Conservation (phyloP, 1,139 yeast species). For the Saccharomycopsis hybrid region DNA sequence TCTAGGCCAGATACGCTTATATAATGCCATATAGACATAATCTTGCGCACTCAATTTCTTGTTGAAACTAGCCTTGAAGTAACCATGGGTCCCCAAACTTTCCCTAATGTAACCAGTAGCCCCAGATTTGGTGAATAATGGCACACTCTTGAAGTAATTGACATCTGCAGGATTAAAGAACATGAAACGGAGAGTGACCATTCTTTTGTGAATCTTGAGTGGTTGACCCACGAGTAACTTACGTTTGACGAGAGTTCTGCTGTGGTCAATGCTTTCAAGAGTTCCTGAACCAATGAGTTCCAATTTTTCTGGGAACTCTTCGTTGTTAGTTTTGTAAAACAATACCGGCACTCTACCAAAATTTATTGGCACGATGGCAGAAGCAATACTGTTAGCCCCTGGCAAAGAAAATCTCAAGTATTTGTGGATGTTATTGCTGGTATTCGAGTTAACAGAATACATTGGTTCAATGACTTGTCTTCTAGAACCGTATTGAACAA, state of each 20-base stretch:
- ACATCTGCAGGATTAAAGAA: conserved; percentile 91
- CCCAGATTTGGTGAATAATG: conserved; percentile 87
- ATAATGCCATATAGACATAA: conserved; percentile 87
- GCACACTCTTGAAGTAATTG: conserved; percentile 84
- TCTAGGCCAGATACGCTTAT: conserved; percentile 89
- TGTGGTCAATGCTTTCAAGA: conserved; percentile 78
- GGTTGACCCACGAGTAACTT: conserved; percentile 91
- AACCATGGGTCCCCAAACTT: conserved; percentile 96
- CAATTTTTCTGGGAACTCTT: conserved; percentile 35
- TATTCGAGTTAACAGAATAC: conserved; percentile 66
- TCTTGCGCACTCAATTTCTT: conserved; percentile 89
- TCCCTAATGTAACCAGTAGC: conserved; percentile 92
- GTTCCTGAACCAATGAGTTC: conserved; percentile 87
- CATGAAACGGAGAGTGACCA: conserved; percentile 94
- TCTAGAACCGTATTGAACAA: conserved; percentile 92
- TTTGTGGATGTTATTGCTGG: conserved; percentile 82
- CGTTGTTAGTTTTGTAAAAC: conserved; percentile 38
- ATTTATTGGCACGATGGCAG: conserved; percentile 84
- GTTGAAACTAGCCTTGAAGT: conserved; percentile 93
- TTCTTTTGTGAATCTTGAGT: conserved; percentile 86
- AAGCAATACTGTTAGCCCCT: conserved; percentile 71
- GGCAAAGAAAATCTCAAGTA: conserved; percentile 78
- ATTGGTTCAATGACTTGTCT: conserved; percentile 80
- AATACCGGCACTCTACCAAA: conserved; percentile 81
- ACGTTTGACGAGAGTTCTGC: conserved; percentile 81